Base-by-base conservation (phyloP, 306 rosid species). In the Herpetospermum pedunculosum region DNA sequence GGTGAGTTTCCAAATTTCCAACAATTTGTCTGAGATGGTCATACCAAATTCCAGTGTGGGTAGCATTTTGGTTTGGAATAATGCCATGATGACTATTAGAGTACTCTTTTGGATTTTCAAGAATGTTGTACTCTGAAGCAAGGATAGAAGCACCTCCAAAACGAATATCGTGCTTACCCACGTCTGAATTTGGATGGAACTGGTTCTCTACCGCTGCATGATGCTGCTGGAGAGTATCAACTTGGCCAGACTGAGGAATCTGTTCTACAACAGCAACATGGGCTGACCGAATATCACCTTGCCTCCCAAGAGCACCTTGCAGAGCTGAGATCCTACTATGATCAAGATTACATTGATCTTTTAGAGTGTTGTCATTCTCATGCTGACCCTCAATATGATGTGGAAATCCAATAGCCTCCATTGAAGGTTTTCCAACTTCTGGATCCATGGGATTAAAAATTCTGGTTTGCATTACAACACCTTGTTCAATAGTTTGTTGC, bases 1-100 rank as follows among this genome's bases (percentile, higher is more conserved):
- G 82, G 68, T 32, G 73, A 71, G 81, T 72, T 59, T 83, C 85
- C 85, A 84, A 75, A 75, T 72, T 86, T 75, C 80, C 91, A 77
- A 86, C 90, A 59, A 80, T 78, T 75, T 86, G 80, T 79, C 86
- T 81, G 77, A 78, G 73, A 58, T 82, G 87, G 59, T 85, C 88
- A 54, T 79, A 74, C 34, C 80, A 76, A 74, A 80, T 73, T 78
- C 81, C 75, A 77, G 81, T 78, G 44, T 79, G 84, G 5, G 72
- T 67, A 16, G 63, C 59, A 78, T 82, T 87, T 52, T 85, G 80
- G 30, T 75, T 86, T 38, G 86, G 72, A 80, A 78, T 70, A 44
- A 81, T 29, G 41, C 81, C 76, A 60, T 77, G 50, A 71, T 46
- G 79, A 44, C 84, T 86, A 55, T 80, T 70, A 37, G 76, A 69